phyloP scores from a whole-genome alignment of 306 rosid genomes.

The Vigna mungo region DNA sequence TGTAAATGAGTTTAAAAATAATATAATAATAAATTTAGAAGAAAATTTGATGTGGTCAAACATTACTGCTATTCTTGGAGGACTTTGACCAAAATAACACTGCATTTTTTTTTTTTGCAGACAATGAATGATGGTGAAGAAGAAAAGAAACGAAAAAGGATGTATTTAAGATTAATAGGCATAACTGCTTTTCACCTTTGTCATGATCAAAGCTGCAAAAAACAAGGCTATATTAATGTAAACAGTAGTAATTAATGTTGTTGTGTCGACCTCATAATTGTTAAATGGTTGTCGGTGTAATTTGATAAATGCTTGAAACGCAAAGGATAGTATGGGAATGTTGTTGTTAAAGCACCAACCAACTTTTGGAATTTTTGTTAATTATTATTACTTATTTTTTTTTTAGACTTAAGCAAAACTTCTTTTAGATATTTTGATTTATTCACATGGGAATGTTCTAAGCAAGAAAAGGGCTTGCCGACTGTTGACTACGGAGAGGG shows the following conservation, averaged over 20 bases:
- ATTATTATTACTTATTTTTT: background rate
- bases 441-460: background rate
- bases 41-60: background rate
- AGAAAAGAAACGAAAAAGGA: background rate
- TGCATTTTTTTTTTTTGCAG: background rate
- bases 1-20: too few species aligned
- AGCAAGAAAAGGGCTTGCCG: slow-evolving; percentile 4
- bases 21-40: too few species aligned
- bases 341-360: slow-evolving; percentile 1
- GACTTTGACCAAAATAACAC: background rate
- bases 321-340: background rate
- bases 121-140: background rate
- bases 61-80: background rate
- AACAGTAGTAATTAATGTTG: background rate
- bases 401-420: background rate
- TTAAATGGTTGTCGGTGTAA: slow-evolving; percentile 1
- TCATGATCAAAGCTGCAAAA: background rate
- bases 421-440: background rate
- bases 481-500: too few species aligned
- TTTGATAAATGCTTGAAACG: background rate
- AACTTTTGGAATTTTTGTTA: background rate
- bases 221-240: background rate
- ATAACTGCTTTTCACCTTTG: background rate
- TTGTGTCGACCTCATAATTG: background rate
- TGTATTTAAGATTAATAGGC: background rate